Conservation (phyloP, 306 rosid genomes). For the Luffa acutangula region DNA sequence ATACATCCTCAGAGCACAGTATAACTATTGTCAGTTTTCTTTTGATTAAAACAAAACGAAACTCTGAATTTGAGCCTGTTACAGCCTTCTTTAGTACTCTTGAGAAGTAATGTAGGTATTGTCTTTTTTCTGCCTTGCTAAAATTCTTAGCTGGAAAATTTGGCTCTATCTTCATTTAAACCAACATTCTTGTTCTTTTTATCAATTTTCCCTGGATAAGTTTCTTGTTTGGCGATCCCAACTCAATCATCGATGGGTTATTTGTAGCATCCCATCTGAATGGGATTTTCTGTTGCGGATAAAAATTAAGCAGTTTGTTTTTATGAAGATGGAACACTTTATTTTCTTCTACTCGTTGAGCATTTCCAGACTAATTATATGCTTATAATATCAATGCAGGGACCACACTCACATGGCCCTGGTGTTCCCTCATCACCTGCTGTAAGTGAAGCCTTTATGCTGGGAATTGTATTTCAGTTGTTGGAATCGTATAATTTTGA, state of each 20-base stretch:
- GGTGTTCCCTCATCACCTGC: constrained; percentile 61
- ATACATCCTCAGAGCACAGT: not conserved
- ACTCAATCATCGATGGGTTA: not conserved
- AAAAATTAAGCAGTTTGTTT: not conserved
- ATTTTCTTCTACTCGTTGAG: not conserved
- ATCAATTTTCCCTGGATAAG: not conserved
- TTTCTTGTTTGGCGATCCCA: not conserved
- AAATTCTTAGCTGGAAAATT: not conserved
- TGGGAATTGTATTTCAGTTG: not conserved
- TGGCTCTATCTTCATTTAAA: not conserved
- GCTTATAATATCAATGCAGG: constrained; percentile 28
- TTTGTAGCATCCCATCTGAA: not conserved
- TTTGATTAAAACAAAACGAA: not conserved
- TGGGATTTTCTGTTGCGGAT: not conserved
- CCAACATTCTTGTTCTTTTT: not conserved
- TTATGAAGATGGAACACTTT: not conserved
- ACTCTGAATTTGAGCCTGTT: not conserved
- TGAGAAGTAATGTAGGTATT: not conserved
- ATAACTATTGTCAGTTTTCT: not conserved
- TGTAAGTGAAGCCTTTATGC: constrained; percentile 36
- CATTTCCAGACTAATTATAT: not conserved
- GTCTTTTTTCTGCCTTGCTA: not conserved
- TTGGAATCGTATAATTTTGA: not conserved
- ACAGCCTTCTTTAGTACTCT: not conserved
- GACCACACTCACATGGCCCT: constrained; percentile 57